phyloP scores from a whole-genome alignment of 2,329 filamentous ascomycete genomes.

The Annulohypoxylon truncatum region DNA sequence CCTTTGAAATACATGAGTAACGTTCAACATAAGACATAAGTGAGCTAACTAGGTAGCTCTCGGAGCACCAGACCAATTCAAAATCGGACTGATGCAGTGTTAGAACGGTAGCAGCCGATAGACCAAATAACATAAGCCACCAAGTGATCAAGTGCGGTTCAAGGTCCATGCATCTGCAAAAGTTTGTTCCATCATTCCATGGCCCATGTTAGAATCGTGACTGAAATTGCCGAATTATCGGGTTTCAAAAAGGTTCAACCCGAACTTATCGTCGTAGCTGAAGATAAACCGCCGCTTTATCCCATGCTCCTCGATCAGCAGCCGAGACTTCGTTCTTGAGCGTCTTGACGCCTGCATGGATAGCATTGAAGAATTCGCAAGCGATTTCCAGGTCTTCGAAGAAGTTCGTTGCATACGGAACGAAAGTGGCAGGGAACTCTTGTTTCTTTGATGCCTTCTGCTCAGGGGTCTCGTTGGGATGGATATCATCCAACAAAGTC shows the following conservation, averaged over 20 bases:
- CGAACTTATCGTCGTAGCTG: slow-evolving; percentile 49
- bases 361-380: slow-evolving; percentile 67
- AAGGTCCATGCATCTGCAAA: slow-evolving; percentile 10
- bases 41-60: neutral
- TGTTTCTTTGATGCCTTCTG: slow-evolving; percentile 58
- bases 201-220: neutral
- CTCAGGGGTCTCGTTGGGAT: slow-evolving; percentile 65
- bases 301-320: slow-evolving; percentile 64
- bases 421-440: slow-evolving; percentile 64
- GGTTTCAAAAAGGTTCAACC: neutral
- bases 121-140: slow-evolving; percentile 28
- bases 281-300: slow-evolving; percentile 66
- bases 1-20: slow-evolving; percentile 8
- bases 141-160: neutral
- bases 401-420: slow-evolving; percentile 70
- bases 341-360: slow-evolving; percentile 68
- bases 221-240: neutral
- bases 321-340: slow-evolving; percentile 60
- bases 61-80: slow-evolving; percentile 7
- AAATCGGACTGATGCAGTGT: slow-evolving; percentile 4
- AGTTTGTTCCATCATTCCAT: neutral
- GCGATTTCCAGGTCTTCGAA: slow-evolving; percentile 69
- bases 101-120: slow-evolving; percentile 5
- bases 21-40: slow-evolving; percentile 8
- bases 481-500: slow-evolving; percentile 80